Evolutionary conservation across 2,329 filamentous ascomycete species (phyloP).

Genomic region (Aaosphaeria pasadenensis): DNA sequence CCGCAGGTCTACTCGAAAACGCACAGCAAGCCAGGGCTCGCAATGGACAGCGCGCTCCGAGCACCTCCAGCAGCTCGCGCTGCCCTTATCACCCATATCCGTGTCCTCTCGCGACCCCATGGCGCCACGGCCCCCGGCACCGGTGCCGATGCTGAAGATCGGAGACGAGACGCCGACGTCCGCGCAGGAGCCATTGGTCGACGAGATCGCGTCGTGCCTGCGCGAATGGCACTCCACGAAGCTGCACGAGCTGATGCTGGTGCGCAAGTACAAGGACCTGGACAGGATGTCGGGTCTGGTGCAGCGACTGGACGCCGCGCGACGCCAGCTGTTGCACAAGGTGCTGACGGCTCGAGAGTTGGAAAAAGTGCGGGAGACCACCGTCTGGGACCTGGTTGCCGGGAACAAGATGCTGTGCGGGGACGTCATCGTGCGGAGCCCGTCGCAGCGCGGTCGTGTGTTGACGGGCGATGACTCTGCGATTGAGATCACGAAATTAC

Average conservation of each 20-base stretch:
- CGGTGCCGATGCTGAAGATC: slow-evolving; percentile 95
- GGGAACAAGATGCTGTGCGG: slow-evolving; percentile 93
- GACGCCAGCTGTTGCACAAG: slow-evolving; percentile 89
- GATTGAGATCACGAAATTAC: slow-evolving; percentile 83
- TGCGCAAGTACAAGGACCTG: slow-evolving; percentile 74
- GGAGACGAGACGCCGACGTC: slow-evolving; percentile 95
- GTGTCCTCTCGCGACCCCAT: slow-evolving; percentile 58
- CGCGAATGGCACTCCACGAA: slow-evolving; percentile 99
- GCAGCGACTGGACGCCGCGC: slow-evolving; percentile 75
- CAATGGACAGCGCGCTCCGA: slow-evolving; percentile 40
- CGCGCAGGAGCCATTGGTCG: slow-evolving; percentile 82
- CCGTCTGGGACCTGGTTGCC: slow-evolving; percentile 90
- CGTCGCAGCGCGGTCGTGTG: slow-evolving; percentile 75
- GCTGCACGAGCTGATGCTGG: slow-evolving; percentile 84
- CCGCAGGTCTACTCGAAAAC: slow-evolving; percentile 28
- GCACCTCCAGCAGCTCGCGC: slow-evolving; percentile 34
- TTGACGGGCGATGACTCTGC: slow-evolving; percentile 91
- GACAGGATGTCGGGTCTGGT: slow-evolving; percentile 81
- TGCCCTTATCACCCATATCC: slow-evolving; percentile 39
- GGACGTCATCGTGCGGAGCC: slow-evolving; percentile 92
- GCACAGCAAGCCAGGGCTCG: slow-evolving; percentile 33
- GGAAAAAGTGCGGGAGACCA: slow-evolving; percentile 75
- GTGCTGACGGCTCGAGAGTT: slow-evolving; percentile 87
- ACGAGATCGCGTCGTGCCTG: slow-evolving; percentile 95
- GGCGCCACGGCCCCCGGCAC: slow-evolving; percentile 77